Base-by-base conservation (phyloP, 306 rosid species). In the Cucumis cinereus region DNA sequence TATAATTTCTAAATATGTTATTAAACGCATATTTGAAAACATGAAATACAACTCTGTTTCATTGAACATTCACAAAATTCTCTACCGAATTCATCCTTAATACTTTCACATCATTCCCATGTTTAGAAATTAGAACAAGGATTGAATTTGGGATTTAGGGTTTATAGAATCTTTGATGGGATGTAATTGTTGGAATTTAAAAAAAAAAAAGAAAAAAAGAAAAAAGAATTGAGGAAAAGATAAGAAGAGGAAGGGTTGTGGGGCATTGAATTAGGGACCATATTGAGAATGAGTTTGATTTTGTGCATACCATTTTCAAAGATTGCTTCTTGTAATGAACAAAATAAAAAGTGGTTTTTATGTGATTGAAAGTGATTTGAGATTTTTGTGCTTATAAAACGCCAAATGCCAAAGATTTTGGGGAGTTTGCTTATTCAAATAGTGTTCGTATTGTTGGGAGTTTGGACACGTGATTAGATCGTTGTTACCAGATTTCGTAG, bases 341-440 rank as follows among this genome's bases (percentile, higher is more conserved):
- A 45, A 41, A 13, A 43, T n/a, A 30, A 30, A 30, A 30, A 5
- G 3, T 36, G 1, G 56, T 38, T 11, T 10, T 43, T 9, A 3
- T 41, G 22, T 69, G 35, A 69, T 49, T 45, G 75, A 71, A 71
- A 15, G 58, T 71, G 75, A 45, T 10, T 49, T 23, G 49, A 9
- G 75, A 71, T 71, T 49, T 71, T 71, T 71, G 56, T 26, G 20
- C 8, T 47, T 24, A 71, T 4, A 24, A 17, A 23, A 8, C 13
- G 75, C 75, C 75, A 71, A 26, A 71, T 47, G 59, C 58, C 75
- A 49, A n/a, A 49, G 38, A 69, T 6, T 12, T 43, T 69, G 38
- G 56, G 30, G 38, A 41, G 36, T 41, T 67, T 68, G 40, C 57
- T 70, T 45, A n/a, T 23, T 23, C 57, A 70, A 70, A 14, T 70